Percentiles rank a stretch among this genome's conserved stretches.
phyloP scores from a whole-genome alignment of 176 grass and related monocot species.

The Elaeis guineensis region DNA sequence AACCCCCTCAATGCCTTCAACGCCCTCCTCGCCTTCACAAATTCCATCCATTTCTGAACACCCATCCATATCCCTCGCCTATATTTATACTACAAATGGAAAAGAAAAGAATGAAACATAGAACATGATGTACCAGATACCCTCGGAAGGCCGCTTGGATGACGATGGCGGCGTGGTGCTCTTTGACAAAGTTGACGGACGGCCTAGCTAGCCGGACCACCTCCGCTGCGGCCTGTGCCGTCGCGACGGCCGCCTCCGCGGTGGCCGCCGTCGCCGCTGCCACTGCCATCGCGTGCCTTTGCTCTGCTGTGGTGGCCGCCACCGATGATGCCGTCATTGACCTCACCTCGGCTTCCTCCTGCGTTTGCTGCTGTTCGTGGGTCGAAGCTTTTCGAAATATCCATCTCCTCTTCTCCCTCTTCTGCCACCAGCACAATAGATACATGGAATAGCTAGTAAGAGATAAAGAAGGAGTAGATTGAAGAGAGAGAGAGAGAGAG shows the following conservation, averaged over 20 bases:
- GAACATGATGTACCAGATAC: conserved; percentile 39
- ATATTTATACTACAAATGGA: background rate
- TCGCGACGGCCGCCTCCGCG: no score
- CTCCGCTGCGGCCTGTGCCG: no score
- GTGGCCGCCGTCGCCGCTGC: no score
- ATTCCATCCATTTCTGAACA: no score
- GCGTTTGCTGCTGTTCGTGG: conserved; percentile 17
- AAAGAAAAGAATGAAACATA: background rate
- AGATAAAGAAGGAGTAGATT: background rate
- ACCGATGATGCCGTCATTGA: background rate
- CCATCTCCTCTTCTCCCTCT: conserved; percentile 76
- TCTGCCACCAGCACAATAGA: conserved; percentile 20
- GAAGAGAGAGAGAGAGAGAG: no score
- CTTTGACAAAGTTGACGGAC: conserved; percentile 19
- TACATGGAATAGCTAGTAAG: background rate
- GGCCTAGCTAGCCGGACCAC: conserved; percentile 44
- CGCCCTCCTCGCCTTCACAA: conserved; percentile 55
- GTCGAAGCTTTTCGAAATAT: conserved; percentile 54
- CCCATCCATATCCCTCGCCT: no score
- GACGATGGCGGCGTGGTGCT: conserved; percentile 54
- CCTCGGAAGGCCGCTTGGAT: conserved; percentile 84
- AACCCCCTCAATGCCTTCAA: conserved; percentile 69
- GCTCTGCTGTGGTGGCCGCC: conserved; percentile 22
- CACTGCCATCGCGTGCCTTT: conserved; percentile 63
- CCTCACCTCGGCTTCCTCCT: background rate